These are phyloP conservation scores for Colletotrichum endophyticum DNA, from an alignment of 2,329 filamentous ascomycete genomes.

Conservation along the genomic window DNA sequence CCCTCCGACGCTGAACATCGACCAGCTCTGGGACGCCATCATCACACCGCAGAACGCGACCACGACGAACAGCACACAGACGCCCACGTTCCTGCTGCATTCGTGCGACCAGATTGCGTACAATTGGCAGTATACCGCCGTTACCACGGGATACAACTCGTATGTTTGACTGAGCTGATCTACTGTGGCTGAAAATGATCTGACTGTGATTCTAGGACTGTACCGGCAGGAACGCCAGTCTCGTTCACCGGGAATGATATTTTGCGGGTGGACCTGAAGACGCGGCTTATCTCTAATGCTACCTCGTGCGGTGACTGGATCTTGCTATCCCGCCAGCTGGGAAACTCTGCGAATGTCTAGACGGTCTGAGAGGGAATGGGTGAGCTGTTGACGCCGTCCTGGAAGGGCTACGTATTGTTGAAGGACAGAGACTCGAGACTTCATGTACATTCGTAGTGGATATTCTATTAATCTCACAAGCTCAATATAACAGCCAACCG, in stretches of 20 bases:
- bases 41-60: background rate
- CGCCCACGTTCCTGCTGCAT: background rate
- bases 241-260: constrained; percentile 8
- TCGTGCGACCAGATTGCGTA: constrained; percentile 4
- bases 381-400: background rate
- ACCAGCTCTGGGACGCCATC: background rate
- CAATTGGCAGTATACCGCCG: constrained; percentile 3
- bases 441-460: background rate
- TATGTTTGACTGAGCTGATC: constrained; percentile 30
- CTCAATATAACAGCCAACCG: background rate
- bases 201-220: background rate
- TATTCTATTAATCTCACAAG: background rate
- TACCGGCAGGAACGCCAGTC: background rate
- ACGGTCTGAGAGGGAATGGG: fast-evolving
- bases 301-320: constrained; percentile 4
- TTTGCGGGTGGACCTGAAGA: background rate
- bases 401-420: no score
- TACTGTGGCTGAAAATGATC: constrained; percentile 16
- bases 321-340: background rate
- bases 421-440: background rate
- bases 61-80: constrained; percentile 1
- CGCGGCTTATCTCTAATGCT: constrained; percentile 1
- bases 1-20: background rate
- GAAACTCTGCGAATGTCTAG: background rate
- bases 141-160: background rate